These are phyloP conservation scores for Candida xyloterini DNA, from an alignment of 805 yeast species.

Conservation along the genomic window DNA sequence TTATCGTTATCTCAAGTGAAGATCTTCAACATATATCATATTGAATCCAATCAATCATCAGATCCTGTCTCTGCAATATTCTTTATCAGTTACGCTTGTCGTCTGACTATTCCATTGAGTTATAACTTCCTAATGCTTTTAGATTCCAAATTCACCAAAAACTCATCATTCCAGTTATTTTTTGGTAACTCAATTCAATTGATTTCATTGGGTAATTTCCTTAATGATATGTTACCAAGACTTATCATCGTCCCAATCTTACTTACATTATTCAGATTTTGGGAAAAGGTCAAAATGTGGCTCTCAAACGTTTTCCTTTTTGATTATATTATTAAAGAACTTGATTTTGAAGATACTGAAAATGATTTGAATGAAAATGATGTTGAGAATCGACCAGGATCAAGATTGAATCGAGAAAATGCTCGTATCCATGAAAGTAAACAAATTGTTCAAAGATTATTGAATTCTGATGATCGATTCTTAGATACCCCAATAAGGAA, in stretches of 20 bases:
- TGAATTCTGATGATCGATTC: conserved; percentile 15
- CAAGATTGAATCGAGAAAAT: conserved; percentile 18
- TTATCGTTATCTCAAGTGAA: conserved; percentile 64
- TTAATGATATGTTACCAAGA: conserved; percentile 76
- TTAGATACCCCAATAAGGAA: conserved; percentile 17
- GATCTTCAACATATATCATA: conserved; percentile 72
- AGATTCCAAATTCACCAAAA: conserved; percentile 31
- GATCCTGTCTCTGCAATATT: conserved; percentile 75
- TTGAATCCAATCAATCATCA: conserved; percentile 61
- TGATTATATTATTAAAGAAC: conserved; percentile 32
- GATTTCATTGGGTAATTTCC: conserved; percentile 67
- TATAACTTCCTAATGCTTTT: conserved; percentile 74
- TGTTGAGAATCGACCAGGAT: conserved; percentile 13
- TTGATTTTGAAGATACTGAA: conserved; percentile 26
- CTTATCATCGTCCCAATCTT: conserved; percentile 67
- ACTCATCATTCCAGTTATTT: conserved; percentile 63
- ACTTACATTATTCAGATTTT: conserved; percentile 62
- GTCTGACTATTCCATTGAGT: conserved; percentile 77
- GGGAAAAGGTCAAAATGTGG: conserved; percentile 51
- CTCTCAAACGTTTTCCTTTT: conserved; percentile 29
- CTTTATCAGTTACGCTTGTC: conserved; percentile 75
- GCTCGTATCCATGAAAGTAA: conserved; percentile 29
- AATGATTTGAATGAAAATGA: conserved; percentile 7
- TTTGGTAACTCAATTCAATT: conserved; percentile 72
- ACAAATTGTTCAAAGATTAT: conserved; percentile 24